These are phyloP conservation scores for Quercus agrifolia DNA, from an alignment of 306 rosid genomes.

Conservation along the genomic window DNA sequence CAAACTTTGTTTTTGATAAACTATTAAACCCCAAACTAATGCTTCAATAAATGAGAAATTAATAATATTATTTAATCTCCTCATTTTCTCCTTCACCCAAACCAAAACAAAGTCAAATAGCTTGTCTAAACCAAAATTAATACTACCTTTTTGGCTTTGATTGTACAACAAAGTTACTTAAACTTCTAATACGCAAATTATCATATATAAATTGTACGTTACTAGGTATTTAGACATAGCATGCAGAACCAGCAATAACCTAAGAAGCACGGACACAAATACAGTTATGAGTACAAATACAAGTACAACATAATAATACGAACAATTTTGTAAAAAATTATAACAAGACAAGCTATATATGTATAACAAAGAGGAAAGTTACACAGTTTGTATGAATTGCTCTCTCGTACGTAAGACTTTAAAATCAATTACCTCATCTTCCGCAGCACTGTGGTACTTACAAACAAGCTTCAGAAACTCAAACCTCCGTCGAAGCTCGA, in stretches of 20 bases:
- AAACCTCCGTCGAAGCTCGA: slow-evolving; percentile 54
- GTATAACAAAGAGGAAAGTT: too few species aligned
- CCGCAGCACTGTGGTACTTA: slow-evolving; percentile 71
- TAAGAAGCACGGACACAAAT: too few species aligned
- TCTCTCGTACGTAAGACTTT: too few species aligned
- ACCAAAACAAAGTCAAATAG: not conserved
- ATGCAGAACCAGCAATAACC: not conserved
- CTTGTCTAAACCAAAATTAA: not conserved
- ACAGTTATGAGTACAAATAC: too few species aligned
- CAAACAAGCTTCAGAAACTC: slow-evolving; percentile 64
- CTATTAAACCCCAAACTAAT: not conserved
- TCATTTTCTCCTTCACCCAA: not conserved
- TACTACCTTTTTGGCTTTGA: not conserved
- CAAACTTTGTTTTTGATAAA: not conserved
- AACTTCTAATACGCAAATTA: not conserved
- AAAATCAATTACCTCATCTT: slow-evolving; percentile 62
- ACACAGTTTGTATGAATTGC: too few species aligned
- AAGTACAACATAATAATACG: too few species aligned
- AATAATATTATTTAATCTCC: not conserved
- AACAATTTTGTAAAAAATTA: too few species aligned
- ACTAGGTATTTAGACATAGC: not conserved
- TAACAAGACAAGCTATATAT: too few species aligned
- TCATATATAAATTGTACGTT: not conserved
- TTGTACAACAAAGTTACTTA: not conserved
- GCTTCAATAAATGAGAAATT: not conserved